Evolutionary conservation across 2,329 filamentous ascomycete genomes (phyloP).

Genomic region (Apiospora hydei): DNA sequence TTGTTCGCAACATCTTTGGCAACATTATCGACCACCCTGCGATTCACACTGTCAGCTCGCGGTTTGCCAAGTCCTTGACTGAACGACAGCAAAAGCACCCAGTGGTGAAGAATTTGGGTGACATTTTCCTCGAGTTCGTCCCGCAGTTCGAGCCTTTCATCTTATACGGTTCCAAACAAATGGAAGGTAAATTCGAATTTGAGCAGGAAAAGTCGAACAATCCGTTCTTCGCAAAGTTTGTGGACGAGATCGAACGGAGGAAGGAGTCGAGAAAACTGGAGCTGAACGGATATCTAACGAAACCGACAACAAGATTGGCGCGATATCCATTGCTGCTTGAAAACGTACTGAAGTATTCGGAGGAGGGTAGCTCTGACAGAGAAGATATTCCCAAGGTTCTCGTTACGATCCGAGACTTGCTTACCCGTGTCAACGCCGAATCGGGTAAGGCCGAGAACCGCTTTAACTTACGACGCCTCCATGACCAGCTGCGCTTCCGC

Average conservation of each 20-base stretch:
- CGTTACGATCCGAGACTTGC: conserved; percentile 82
- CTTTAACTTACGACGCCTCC: conserved; percentile 91
- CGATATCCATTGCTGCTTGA: conserved; percentile 93
- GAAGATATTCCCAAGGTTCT: conserved; percentile 92
- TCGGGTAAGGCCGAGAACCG: conserved; percentile 97
- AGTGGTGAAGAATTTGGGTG: conserved; percentile 87
- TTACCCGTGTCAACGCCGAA: conserved; percentile 90
- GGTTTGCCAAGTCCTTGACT: conserved; percentile 87
- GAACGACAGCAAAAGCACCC: conserved; percentile 88
- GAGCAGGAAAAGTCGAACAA: conserved; percentile 94
- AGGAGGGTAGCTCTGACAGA: conserved; percentile 87
- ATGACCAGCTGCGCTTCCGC: conserved; percentile 89
- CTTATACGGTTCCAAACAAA: conserved; percentile 91
- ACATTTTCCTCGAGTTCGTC: conserved; percentile 92
- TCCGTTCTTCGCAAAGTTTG: conserved; percentile 84
- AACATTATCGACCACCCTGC: conserved; percentile 86
- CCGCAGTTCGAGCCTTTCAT: conserved; percentile 96
- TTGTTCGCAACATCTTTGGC: conserved; percentile 93
- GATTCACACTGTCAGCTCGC: conserved; percentile 89
- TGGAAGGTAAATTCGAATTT: conserved; percentile 97
- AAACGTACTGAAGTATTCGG: conserved; percentile 89
- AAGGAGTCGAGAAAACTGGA: conserved; percentile 98
- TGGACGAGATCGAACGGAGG: conserved; percentile 93
- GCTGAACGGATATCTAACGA: conserved; percentile 96
- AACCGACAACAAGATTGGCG: conserved; percentile 93